Conservation (phyloP, 179 eudicot species). For the Spergularia azorica region DNA sequence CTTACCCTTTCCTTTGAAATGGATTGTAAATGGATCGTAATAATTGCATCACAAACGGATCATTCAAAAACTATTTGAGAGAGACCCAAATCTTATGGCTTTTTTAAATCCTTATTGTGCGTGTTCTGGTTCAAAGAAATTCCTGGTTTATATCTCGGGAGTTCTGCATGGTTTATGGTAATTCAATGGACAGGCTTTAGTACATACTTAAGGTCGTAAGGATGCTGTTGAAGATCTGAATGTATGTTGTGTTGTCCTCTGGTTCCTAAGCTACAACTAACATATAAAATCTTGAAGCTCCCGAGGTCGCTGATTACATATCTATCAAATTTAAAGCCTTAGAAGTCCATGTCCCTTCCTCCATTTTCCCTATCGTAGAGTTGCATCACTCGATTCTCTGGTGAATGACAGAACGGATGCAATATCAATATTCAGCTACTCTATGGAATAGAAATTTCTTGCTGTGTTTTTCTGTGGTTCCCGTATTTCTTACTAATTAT, state of each 20-base stretch:
- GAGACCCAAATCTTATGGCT: not conserved
- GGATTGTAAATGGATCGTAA: too few relatives aligned
- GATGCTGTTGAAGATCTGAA: not conserved
- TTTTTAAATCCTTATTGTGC: not conserved
- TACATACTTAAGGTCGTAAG: not conserved
- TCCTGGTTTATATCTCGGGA: not conserved
- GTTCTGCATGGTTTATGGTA: slow-evolving; percentile 3
- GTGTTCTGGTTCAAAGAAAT: not conserved
- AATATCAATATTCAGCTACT: not conserved
- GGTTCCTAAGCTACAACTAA: not conserved
- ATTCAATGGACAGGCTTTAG: not conserved
- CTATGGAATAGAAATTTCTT: not conserved
- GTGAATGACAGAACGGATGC: not conserved
- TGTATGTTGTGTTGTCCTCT: not conserved
- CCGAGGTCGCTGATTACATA: not conserved
- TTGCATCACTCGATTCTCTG: not conserved
- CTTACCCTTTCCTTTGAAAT: too few relatives aligned
- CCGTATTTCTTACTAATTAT: not conserved
- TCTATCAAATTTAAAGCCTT: too few relatives aligned
- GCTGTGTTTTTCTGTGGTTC: not conserved
- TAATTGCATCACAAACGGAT: not conserved
- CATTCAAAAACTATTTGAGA: not conserved
- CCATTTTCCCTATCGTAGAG: too few relatives aligned
- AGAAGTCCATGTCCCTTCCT: too few relatives aligned
- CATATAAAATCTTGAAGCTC: not conserved